Conservation (phyloP, 148 eudicot species). For the Polygonum maritimum region DNA sequence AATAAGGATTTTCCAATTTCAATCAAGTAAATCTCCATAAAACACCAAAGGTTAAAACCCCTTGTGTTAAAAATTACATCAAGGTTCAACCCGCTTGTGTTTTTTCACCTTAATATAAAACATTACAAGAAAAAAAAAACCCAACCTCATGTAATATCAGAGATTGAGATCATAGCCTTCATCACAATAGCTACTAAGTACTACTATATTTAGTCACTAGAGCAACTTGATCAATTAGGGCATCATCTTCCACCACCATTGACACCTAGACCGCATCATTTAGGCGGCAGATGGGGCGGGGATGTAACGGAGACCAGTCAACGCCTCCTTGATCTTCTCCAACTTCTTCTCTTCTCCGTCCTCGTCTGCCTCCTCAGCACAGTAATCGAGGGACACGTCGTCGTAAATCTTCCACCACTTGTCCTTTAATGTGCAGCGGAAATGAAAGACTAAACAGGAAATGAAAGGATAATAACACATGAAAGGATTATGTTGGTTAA, state of each 20-base stretch:
- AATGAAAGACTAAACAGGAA: too few relatives aligned
- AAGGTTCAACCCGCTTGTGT: background rate
- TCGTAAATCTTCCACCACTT: slow-evolving; percentile 67
- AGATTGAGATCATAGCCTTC: background rate
- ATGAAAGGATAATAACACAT: too few relatives aligned
- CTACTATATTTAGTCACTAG: too few relatives aligned
- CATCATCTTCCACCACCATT: too few relatives aligned
- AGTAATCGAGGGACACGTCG: slow-evolving; percentile 36
- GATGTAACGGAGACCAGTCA: background rate
- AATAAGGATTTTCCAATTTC: too few relatives aligned
- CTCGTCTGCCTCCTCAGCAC: background rate
- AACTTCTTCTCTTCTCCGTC: slow-evolving; percentile 9
- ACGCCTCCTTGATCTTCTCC: slow-evolving; percentile 8
- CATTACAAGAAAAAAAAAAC: background rate
- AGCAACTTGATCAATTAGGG: too few relatives aligned
- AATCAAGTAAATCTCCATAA: too few relatives aligned
- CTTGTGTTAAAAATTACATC: background rate
- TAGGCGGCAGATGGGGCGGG: slow-evolving; percentile 11
- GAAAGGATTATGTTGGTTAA: too few relatives aligned
- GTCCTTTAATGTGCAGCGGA: too few relatives aligned
- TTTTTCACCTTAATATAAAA: background rate
- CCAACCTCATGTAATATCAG: background rate
- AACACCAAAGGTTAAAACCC: too few relatives aligned
- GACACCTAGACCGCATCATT: background rate
- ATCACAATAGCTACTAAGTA: background rate